Evolutionary conservation across 345 rosid species (phyloP).

Genomic region (Lepidium africanum): DNA sequence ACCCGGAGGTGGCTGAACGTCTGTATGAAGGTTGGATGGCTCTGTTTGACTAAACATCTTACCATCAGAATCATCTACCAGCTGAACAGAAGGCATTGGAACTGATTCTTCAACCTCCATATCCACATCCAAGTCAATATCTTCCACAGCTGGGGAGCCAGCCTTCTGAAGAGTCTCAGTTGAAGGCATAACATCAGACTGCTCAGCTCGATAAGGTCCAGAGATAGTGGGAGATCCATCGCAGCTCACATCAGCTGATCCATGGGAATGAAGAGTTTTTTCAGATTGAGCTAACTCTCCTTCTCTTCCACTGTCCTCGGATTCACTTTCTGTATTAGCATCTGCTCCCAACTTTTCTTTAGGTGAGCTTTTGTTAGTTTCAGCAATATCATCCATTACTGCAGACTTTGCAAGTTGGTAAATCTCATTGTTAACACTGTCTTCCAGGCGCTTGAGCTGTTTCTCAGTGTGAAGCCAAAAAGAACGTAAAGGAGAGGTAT

Average conservation of each 20-base stretch:
- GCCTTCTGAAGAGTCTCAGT: conserved; percentile 28
- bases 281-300: conserved; percentile 22
- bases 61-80: conserved; percentile 20
- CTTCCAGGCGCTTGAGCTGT: conserved; percentile 66
- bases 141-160: conserved; percentile 40
- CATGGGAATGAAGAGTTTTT: conserved; percentile 26
- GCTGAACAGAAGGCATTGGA: conserved; percentile 17
- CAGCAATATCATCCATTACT: conserved; percentile 47
- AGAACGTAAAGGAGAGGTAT: conserved; percentile 51
- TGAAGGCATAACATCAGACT: conserved; percentile 22
- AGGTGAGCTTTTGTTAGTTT: conserved; percentile 18
- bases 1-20: conserved; percentile 59
- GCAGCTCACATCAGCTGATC: conserved; percentile 3
- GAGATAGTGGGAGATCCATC: conserved; percentile 31
- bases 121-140: conserved; percentile 92
- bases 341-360: conserved; percentile 26
- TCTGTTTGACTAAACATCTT: conserved; percentile 27
- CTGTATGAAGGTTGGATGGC: conserved; percentile 35
- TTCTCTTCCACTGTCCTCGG: conserved; percentile 24
- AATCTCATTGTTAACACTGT: conserved; percentile 48
- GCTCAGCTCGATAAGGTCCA: conserved; percentile 27
- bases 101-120: conserved; percentile 86
- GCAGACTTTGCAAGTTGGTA: conserved; percentile 59
- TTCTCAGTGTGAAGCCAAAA: conserved; percentile 83
- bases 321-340: conserved; percentile 26